A percentile compares a stretch with the other conserved stretches of the same genome.
These are phyloP conservation scores for Silybum marianum DNA, from an alignment of 129 eudicot genomes.

Conservation along the genomic window DNA sequence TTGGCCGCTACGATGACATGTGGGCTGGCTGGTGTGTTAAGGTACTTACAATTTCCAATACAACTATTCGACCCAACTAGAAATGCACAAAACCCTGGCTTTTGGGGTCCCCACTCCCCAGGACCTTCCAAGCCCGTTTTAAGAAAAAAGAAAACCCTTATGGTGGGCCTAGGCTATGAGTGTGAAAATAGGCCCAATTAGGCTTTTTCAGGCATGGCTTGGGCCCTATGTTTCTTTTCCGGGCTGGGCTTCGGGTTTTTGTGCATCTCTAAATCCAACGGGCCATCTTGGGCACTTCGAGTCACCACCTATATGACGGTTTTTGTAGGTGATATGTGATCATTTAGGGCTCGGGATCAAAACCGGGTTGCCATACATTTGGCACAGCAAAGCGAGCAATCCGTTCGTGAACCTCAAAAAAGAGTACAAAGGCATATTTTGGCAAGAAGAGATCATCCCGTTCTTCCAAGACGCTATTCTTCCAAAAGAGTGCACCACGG, in stretches of 20 bases:
- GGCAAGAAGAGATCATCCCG: slow-evolving; percentile 79
- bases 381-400: slow-evolving; percentile 82
- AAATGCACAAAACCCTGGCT: background rate
- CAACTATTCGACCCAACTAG: background rate
- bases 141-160: background rate
- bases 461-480: slow-evolving; percentile 58
- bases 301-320: background rate
- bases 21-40: slow-evolving; percentile 98
- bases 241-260: background rate
- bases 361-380: slow-evolving; percentile 72
- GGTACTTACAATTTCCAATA: slow-evolving; percentile 39
- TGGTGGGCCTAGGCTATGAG: background rate
- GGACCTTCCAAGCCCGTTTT: background rate
- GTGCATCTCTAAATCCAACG: background rate
- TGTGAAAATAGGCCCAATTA: background rate
- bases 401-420: slow-evolving; percentile 80
- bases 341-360: slow-evolving; percentile 73
- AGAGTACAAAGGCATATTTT: slow-evolving; percentile 76
- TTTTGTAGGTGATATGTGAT: slow-evolving; percentile 67
- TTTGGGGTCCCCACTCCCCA: no score
- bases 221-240: background rate
- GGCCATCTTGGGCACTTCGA: background rate
- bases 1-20: slow-evolving; percentile 95
- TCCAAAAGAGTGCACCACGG: slow-evolving; percentile 59
- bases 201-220: background rate